Percentiles rank a stretch among this genome's conserved stretches.
Conservation (phyloP, 441 rosid genomes). For the Arabidopsis hybrid region DNA sequence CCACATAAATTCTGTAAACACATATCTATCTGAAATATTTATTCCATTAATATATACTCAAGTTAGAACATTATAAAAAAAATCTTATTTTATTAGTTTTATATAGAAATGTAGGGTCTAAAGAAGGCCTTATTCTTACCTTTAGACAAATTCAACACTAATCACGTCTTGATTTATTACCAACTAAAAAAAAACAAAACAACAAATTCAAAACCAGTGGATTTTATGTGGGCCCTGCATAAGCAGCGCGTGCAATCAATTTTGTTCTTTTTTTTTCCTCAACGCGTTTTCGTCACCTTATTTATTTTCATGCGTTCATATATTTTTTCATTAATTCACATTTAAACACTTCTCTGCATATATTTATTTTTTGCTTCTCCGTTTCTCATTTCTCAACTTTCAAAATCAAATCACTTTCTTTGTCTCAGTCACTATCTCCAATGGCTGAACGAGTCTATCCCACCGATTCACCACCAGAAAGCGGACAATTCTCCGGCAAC, state of each 20-base stretch:
- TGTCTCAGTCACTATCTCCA: slow-evolving; percentile 2
- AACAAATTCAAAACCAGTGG: neutral
- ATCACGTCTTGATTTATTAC: slow-evolving; percentile 31
- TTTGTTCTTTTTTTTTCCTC: neutral
- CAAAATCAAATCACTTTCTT: slow-evolving; percentile 3
- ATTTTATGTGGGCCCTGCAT: slow-evolving; percentile 24
- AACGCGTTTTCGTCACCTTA: slow-evolving; percentile 32
- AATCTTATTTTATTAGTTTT: neutral
- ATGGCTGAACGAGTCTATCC: slow-evolving; percentile 52
- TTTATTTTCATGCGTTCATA: neutral
- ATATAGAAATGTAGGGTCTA: neutral
- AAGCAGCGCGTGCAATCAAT: slow-evolving; percentile 9
- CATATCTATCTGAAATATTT: neutral
- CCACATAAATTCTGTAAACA: neutral
- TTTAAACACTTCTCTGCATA: slow-evolving; percentile 28
- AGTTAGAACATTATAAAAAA: neutral
- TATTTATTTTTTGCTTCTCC: slow-evolving; percentile 2
- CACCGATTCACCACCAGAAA: slow-evolving; percentile 43
- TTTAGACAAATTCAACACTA: slow-evolving; percentile 11
- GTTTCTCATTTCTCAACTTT: slow-evolving; percentile 4
- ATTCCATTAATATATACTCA: neutral
- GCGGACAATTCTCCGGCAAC: slow-evolving; percentile 46
- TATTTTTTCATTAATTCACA: neutral
- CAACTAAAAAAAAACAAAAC: neutral
- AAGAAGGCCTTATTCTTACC: neutral